These are phyloP conservation scores for Carex myosuroides DNA, from an alignment of 176 grass and related monocot genomes.

Conservation along the genomic window DNA sequence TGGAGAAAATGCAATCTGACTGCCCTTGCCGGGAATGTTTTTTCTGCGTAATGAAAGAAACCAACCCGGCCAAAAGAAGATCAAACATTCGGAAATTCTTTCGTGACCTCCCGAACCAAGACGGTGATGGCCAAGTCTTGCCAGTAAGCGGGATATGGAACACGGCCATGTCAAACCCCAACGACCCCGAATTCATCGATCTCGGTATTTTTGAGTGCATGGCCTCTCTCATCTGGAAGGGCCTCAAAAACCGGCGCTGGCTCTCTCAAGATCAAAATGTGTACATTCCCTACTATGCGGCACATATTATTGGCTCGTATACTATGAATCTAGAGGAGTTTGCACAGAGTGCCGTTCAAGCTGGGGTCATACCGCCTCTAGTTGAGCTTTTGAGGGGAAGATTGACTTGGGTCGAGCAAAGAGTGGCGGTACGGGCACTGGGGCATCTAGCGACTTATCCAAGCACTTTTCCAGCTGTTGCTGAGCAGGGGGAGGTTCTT, in stretches of 20 bases:
- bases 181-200: slow-evolving; percentile 95
- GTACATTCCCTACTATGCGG: slow-evolving; percentile 95
- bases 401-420: slow-evolving; percentile 99
- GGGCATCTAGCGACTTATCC: slow-evolving; percentile 97
- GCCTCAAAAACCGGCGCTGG: slow-evolving; percentile 96
- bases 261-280: slow-evolving; percentile 97
- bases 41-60: slow-evolving; percentile 99
- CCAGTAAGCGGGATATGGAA: slow-evolving; percentile 97
- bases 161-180: slow-evolving; percentile 93
- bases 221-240: slow-evolving; percentile 95
- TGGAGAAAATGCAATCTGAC: slow-evolving; percentile 62
- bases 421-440: slow-evolving; percentile 88
- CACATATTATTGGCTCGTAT: slow-evolving; percentile 97
- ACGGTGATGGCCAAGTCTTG: slow-evolving; percentile 91
- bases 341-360: slow-evolving; percentile 79
- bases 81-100: slow-evolving; percentile 90
- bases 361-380: slow-evolving; percentile 81
- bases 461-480: slow-evolving; percentile 73
- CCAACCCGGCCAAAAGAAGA: slow-evolving; percentile 81
- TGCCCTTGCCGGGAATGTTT: slow-evolving; percentile 97
- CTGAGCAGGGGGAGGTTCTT: slow-evolving; percentile 91
- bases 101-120: slow-evolving; percentile 87
- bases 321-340: slow-evolving; percentile 99
- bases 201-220: slow-evolving; percentile 97
- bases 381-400: slow-evolving; percentile 95